Percentiles rank a stretch among this genome's conserved stretches.
Conservation (phyloP, 2,329 filamentous ascomycete genomes). For the Epichloe scottii region DNA sequence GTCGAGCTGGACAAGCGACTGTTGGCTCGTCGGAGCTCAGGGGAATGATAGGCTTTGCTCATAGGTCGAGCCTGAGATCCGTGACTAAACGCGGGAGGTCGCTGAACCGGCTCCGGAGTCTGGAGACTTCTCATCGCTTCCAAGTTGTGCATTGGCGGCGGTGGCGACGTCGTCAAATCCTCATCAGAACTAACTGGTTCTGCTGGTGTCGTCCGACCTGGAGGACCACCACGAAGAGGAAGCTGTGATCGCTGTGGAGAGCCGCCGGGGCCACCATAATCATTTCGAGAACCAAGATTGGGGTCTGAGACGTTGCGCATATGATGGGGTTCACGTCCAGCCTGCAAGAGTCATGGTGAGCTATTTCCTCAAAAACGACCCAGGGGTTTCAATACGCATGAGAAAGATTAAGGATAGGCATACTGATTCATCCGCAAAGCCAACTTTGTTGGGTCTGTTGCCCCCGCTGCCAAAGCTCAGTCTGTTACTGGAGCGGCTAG, state of each 20-base stretch:
- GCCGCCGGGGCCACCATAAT: conserved; percentile 14
- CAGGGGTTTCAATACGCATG: not conserved
- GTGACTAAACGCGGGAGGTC: conserved; percentile 71
- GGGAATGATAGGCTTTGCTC: conserved; percentile 56
- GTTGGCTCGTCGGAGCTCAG: conserved; percentile 68
- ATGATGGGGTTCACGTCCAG: conserved; percentile 23
- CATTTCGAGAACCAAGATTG: conserved; percentile 16
- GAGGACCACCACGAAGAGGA: conserved; percentile 26
- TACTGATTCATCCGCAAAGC: conserved; percentile 40
- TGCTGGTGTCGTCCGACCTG: conserved; percentile 33
- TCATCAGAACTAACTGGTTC: conserved; percentile 47
- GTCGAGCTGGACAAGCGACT: conserved; percentile 75
- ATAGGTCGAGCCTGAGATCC: conserved; percentile 57
- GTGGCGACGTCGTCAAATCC: conserved; percentile 25
- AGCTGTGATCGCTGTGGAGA: conserved; percentile 23
- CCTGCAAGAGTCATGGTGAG: conserved; percentile 17
- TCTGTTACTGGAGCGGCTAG: conserved; percentile 45
- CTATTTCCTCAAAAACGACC: not conserved
- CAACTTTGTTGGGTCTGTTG: conserved; percentile 36
- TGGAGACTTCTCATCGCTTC: conserved; percentile 42
- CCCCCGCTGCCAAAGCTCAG: conserved; percentile 32
- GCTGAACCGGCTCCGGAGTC: conserved; percentile 63
- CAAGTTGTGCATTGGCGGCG: conserved; percentile 35
- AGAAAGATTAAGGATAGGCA: not conserved
- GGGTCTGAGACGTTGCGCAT: conserved; percentile 37